Base-by-base conservation (phyloP, 257 asterid genomes). In the Solanum tarapatanum region DNA sequence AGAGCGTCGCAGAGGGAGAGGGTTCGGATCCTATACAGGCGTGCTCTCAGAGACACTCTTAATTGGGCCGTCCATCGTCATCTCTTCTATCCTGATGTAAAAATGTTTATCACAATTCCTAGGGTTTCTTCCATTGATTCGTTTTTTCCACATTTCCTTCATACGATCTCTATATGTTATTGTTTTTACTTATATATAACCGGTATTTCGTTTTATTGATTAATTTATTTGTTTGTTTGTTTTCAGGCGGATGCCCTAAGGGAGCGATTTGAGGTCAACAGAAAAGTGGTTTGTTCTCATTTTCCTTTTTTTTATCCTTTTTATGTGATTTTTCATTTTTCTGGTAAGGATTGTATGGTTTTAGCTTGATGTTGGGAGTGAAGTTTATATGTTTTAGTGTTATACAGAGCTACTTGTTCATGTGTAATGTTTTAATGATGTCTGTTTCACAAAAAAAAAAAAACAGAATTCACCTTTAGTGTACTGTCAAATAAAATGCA, bases 1-100 rank as follows among this genome's bases (percentile, higher is more conserved):
- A 92, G 99, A 87, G 99, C 98, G 7, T 93, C 96, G 62, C 99
- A 96, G 96, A 97, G 92, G 94, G 99, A 97, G 93, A 95, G 94
- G 91, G 99, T 97, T 21, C 89, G 98, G 93, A 95, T 93, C 93
- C 98, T 97, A 86, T 97, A 96, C 94, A 87, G 98, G 89, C 91
- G 98, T 84, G 94, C 99, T 23, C 99, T 97, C 91, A 95, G 94
- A 93, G 99, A 97, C 88, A 95, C 99, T 85, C 98, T 97, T 88
- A 97, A 94, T 89, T 97, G 99, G 99, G 99, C 99, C 39, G 99
- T 97, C 88, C 99, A 97, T 93, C 99, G 99, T 92, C 99, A 96
- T 89, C 96, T 96, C 94, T 97, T 97, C 88, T 97, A 96, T 88
- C 84, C 92, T 41, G 99, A 97, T 90, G 99, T 97, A 92, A 90